Evolutionary conservation across 2,329 filamentous ascomycete species (phyloP).

Genomic region (Periconia sp.): DNA sequence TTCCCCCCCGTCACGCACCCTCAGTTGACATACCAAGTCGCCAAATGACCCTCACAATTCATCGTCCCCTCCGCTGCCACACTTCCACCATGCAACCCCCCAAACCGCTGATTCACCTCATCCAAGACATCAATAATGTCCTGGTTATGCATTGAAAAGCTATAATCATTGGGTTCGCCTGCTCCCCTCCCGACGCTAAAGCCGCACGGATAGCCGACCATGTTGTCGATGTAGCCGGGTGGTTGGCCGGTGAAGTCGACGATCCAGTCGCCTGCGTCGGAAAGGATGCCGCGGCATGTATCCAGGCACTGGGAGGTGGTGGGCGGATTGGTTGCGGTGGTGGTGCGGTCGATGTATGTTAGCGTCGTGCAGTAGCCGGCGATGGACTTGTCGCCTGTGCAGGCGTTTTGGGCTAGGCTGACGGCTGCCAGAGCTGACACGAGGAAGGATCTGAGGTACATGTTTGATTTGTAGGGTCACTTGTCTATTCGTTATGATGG

Average conservation of each 20-base stretch:
- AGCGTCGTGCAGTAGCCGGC: constrained; percentile 23
- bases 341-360: constrained; percentile 21
- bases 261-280: constrained; percentile 28
- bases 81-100: constrained; percentile 17
- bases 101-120: constrained; percentile 25
- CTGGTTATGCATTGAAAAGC: constrained; percentile 27
- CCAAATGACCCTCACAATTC: constrained; percentile 19
- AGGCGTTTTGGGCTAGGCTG: constrained; percentile 7
- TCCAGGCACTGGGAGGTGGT: constrained; percentile 18
- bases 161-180: constrained; percentile 17
- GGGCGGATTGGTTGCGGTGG: constrained; percentile 12
- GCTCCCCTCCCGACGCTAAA: constrained; percentile 23
- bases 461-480: too few species aligned
- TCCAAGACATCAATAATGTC: constrained; percentile 30
- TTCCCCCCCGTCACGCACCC: too few species aligned
- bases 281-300: constrained; percentile 17
- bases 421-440: too few species aligned
- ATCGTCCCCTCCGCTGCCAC: constrained; percentile 27
- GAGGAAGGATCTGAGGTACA: too few species aligned
- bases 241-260: constrained; percentile 22
- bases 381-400: constrained; percentile 11
- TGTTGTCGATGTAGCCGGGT: constrained; percentile 20
- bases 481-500: too few species aligned
- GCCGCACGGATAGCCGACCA: constrained; percentile 17
- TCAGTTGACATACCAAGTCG: constrained; percentile 24